Percentiles rank a stretch among this genome's conserved stretches.
These are phyloP conservation scores for Eucalyptus erythrocorys DNA, from an alignment of 345 rosid genomes.

Conservation along the genomic window DNA sequence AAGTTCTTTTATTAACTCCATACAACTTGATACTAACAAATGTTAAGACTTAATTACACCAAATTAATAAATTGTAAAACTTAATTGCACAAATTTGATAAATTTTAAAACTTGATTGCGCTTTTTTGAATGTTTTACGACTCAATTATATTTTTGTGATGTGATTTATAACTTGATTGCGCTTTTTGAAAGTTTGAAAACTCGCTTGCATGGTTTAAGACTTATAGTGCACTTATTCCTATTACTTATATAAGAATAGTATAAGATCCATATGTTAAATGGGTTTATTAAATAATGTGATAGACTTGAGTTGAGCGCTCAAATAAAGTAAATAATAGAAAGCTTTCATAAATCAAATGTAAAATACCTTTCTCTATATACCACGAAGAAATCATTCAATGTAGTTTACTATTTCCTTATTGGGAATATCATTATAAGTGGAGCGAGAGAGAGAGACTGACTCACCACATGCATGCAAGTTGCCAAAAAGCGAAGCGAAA, in stretches of 20 bases:
- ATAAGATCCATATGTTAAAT: neutral
- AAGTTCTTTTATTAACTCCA: no score
- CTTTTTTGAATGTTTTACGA: rapidly evolving
- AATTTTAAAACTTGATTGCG: rapidly evolving
- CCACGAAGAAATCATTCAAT: neutral
- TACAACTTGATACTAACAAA: no score
- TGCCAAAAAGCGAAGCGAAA: neutral
- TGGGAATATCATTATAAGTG: neutral
- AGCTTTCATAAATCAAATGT: neutral
- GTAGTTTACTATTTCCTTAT: neutral
- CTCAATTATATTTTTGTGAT: rapidly evolving
- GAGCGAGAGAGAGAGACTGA: neutral
- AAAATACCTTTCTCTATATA: neutral
- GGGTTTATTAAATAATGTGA: neutral
- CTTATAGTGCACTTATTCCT: neutral
- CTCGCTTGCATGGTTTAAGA: rapidly evolving
- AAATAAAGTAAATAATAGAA: neutral
- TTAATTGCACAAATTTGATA: no score
- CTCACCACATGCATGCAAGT: neutral
- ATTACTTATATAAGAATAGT: neutral
- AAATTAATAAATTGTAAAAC: no score
- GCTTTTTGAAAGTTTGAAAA: rapidly evolving
- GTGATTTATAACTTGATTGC: rapidly evolving
- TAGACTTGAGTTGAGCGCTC: rapidly evolving
- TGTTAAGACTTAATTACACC: no score